Evolutionary conservation across 148 eudicot genomes (phyloP), one percentile per base, ranked within the genome.

Genomic region (Simmondsia chinensis): DNA sequence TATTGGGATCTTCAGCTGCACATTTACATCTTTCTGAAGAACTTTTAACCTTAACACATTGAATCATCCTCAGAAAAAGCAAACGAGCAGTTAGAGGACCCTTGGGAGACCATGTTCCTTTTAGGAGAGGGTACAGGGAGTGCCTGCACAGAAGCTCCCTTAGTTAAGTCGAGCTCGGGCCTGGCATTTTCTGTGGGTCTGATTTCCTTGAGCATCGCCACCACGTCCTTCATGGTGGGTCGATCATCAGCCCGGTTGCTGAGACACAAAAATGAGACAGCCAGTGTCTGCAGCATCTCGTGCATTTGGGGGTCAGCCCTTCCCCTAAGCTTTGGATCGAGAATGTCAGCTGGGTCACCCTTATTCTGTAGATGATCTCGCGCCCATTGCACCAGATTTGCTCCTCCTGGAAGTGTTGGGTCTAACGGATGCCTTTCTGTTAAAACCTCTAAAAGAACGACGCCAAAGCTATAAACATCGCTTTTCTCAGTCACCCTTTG

Each of bases 341-440:
- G 89, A 56, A 93, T 70, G 50, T 79, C 89, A 39, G 50, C 51
- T 7, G 96, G 79, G 41, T 86, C 88, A 4, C 66, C 59, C 59
- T 86, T 93, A 10, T 45, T 57, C 13, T 75, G 79, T 50, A 93
- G 50, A 52, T 93, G 89, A 37, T 77, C 87, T 8, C 82, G 69
- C 6, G 82, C 94, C 95, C 96, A 93, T 45, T 82, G 89, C 7
- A 82, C 96, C 69, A 93, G 58, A 61, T 70, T 61, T 36, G 72
- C 86, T 48, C 94, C 99, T 19, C 94, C 87, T 1, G 94, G 89
- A 37, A 93, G 21, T 9, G 94, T 67, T 3, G 96, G 99, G 71
- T 93, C 99, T 47, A 93, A 43, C 9, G 99, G 99, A 56, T 93
- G 99, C 73, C 74, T 76, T 31, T 96, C 99, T 46, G 99, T 86